Evolutionary conservation across 176 grass and related monocot genomes (phyloP).

Genomic region (Typha latifolia): DNA sequence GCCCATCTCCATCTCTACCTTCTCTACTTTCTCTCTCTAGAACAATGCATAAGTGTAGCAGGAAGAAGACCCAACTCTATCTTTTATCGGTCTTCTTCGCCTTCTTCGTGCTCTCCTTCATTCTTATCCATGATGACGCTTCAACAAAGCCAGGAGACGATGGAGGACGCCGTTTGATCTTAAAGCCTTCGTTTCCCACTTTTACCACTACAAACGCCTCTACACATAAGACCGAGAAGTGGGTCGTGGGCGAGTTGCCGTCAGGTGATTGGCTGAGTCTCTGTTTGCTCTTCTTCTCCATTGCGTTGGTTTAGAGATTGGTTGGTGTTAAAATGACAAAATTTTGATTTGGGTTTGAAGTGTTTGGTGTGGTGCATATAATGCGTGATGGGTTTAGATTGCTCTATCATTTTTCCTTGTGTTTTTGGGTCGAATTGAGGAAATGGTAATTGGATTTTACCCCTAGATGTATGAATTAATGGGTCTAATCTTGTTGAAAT

Average conservation of each 20-base stretch:
- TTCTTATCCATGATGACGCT: neutral
- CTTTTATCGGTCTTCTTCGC: neutral
- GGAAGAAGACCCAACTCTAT: slow-evolving; percentile 1
- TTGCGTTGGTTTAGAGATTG: neutral
- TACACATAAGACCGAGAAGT: neutral
- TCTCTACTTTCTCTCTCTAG: slow-evolving; percentile 8
- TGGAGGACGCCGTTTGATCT: neutral
- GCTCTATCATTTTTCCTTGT: neutral
- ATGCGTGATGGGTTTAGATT: neutral
- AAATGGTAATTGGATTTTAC: neutral
- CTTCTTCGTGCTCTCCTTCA: slow-evolving; percentile 1
- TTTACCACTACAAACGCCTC: neutral
- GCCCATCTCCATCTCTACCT: neutral
- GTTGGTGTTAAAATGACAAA: neutral
- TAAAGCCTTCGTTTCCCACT: neutral
- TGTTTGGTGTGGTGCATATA: neutral
- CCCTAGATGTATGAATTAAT: neutral
- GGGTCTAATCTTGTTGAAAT: too few relatives aligned
- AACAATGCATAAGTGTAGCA: neutral
- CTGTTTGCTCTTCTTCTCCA: neutral
- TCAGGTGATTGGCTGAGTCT: neutral
- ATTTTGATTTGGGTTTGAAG: neutral
- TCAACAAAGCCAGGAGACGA: neutral
- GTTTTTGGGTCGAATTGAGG: neutral
- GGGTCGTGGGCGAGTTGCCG: neutral